A percentile compares a stretch with the other conserved stretches of the same genome.
Evolutionary conservation across 768 basidiomycete species (phyloP).

Genomic region (Russula earlei): DNA sequence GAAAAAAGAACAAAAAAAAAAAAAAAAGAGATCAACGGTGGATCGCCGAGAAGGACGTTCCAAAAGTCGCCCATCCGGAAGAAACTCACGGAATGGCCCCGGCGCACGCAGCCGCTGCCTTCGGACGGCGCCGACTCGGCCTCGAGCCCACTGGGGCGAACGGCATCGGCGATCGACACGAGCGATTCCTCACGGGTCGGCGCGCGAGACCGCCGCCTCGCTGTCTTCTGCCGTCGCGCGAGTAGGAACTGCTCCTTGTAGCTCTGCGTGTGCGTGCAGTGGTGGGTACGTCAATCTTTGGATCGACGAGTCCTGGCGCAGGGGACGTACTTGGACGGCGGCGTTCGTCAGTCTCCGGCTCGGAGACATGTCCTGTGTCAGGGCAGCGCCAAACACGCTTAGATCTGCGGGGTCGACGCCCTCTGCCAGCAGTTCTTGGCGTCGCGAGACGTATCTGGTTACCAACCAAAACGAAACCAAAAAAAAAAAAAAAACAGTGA

Average conservation of each 20-base stretch:
- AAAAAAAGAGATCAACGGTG: not conserved
- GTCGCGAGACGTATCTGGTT: not conserved
- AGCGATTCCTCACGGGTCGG: slow-evolving; percentile 3
- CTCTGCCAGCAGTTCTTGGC: not conserved
- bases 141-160: not conserved
- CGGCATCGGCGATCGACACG: slow-evolving; percentile 6
- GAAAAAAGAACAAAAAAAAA: too few species aligned
- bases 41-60: too few species aligned
- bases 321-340: not conserved
- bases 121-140: not conserved
- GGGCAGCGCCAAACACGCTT: not conserved
- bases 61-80: too few species aligned
- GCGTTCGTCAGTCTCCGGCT: slow-evolving; percentile 4
- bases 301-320: not conserved
- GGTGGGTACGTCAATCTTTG: not conserved
- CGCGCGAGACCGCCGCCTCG: not conserved
- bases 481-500: not conserved
- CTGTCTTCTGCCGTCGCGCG: not conserved
- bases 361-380: not conserved
- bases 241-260: slow-evolving; percentile 5
- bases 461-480: too few species aligned
- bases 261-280: not conserved
- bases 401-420: slow-evolving; percentile 2
- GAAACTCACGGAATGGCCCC: slow-evolving; percentile 5
- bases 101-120: not conserved